Base-by-base conservation (phyloP, 331 rosid genomes). In the Malus hybrid region DNA sequence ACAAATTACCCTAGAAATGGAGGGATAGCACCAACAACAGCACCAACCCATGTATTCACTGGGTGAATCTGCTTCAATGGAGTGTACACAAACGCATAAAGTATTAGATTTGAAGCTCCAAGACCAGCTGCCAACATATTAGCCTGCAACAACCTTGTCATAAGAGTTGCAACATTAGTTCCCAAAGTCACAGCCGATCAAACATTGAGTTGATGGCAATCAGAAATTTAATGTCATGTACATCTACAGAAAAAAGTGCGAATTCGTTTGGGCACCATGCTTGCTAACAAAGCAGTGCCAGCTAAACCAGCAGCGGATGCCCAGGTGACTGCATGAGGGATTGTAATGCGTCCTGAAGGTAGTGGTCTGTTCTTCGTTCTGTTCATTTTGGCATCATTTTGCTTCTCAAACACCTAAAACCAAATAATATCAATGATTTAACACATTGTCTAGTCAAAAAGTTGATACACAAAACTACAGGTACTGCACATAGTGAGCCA, bases 51-150 rank as follows among this genome's bases (percentile, higher is more conserved):
- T 39, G 97, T 91, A 85, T 93, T 93, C 55, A 93, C 85, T 12
- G 95, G 97, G 85, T 93, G 98, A 82, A 93, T 91, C 86, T 90
- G 98, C 88, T 93, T 93, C 81, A 93, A 78, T 2, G 98, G 98
- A 55, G 98, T 93, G 74, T 93, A 93, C 5, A 91, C 86, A 32
- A 93, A 93, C 39, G 39, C 39, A 64, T 31, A 64, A 69, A 93
- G 90, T 66, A 88, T 8, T 67, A 93, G 80, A 85, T 93, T 93
- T 64, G 96, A 93, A 77, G 96, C 97, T 65, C 88, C 98, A 74
- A 93, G 95, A 80, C 97, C 97, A 84, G 98, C 96, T 72, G 98
- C 96, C 88, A 93, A 79, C 86, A 86, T 87, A 87, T 93, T 93
- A 86, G 97, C 77, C 98, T 93, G 97, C 90, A 87, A 90, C 59